These are phyloP conservation scores for Babesia bovis DNA, from an alignment of 169 alveolate species.

Conservation along the genomic window DNA sequence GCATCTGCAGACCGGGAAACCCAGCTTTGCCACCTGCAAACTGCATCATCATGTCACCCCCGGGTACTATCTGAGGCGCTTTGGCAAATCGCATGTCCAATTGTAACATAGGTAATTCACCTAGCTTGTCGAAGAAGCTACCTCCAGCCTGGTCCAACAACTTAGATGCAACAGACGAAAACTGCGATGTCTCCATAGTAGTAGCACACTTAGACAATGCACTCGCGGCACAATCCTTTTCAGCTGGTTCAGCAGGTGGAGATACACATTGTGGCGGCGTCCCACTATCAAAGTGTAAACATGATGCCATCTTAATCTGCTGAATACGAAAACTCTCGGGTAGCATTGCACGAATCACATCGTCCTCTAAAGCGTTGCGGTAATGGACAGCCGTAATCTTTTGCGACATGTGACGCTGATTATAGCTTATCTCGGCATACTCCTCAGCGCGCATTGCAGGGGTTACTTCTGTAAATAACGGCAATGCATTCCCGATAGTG, in stretches of 20 bases:
- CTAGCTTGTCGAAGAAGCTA: conserved; percentile 5
- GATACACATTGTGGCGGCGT: conserved; percentile 66
- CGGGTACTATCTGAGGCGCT: conserved; percentile 10
- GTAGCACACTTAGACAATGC: conserved; percentile 24
- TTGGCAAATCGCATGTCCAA: conserved; percentile 31
- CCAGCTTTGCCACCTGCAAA: conserved; percentile 1
- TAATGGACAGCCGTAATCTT: conserved; percentile 51
- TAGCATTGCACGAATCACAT: conserved; percentile 5
- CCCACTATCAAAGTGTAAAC: conserved; percentile 58
- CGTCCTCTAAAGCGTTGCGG: conserved; percentile 54
- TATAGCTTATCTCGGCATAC: conserved; percentile 60
- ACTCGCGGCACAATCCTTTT: conserved; percentile 7
- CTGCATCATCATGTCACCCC: conserved; percentile 14
- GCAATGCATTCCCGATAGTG: neutral
- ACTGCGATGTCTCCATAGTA: neutral
- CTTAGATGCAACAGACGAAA: conserved; percentile 15
- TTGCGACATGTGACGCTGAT: conserved; percentile 49
- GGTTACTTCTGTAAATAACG: conserved; percentile 3
- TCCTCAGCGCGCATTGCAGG: conserved; percentile 36
- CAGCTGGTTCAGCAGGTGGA: conserved; percentile 29
- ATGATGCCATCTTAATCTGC: conserved; percentile 38
- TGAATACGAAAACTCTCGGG: conserved; percentile 43
- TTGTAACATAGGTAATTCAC: conserved; percentile 9
- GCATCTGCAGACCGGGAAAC: conserved; percentile 3
- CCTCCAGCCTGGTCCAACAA: neutral